Conservation (phyloP, 2,329 filamentous ascomycete genomes). For the Scytalidium lignicola region DNA sequence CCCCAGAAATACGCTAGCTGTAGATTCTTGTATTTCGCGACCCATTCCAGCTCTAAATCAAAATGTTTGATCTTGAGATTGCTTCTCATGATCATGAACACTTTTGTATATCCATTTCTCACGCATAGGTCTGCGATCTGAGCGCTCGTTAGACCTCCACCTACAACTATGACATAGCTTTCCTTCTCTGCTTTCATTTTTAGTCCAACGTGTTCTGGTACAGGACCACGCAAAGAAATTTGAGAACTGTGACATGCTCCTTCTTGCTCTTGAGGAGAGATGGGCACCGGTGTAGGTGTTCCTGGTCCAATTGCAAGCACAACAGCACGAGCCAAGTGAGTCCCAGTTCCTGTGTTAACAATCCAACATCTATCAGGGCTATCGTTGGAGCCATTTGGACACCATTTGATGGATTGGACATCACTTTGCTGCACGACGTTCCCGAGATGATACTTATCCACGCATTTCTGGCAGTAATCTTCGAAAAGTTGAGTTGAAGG, state of each 20-base stretch:
- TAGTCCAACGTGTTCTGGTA: conserved; percentile 33
- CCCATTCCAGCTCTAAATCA: conserved; percentile 72
- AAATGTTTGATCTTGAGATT: conserved; percentile 63
- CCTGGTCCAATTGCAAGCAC: conserved; percentile 67
- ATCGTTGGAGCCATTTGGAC: conserved; percentile 1
- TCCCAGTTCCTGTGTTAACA: conserved; percentile 49
- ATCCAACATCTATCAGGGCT: conserved; percentile 54
- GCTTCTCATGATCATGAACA: conserved; percentile 66
- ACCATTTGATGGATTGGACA: conserved; percentile 17
- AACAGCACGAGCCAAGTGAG: conserved; percentile 55
- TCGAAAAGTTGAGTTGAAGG: conserved; percentile 57
- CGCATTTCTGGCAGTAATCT: conserved; percentile 55
- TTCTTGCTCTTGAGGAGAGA: conserved; percentile 13
- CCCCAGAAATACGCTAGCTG: conserved; percentile 75
- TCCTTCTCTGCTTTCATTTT: conserved; percentile 44
- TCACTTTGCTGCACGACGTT: conserved; percentile 52
- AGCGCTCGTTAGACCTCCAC: conserved; percentile 71
- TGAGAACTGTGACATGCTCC: conserved; percentile 6
- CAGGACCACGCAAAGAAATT: conserved; percentile 1
- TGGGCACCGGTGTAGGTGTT: conserved; percentile 30
- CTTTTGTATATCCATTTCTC: conserved; percentile 57
- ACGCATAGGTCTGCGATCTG: conserved; percentile 67
- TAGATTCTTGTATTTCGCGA: conserved; percentile 75
- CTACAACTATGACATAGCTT: conserved; percentile 67
- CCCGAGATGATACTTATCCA: conserved; percentile 53